Conservation (phyloP, 1,139 yeast species). For the Sugiyamaella novakii region DNA sequence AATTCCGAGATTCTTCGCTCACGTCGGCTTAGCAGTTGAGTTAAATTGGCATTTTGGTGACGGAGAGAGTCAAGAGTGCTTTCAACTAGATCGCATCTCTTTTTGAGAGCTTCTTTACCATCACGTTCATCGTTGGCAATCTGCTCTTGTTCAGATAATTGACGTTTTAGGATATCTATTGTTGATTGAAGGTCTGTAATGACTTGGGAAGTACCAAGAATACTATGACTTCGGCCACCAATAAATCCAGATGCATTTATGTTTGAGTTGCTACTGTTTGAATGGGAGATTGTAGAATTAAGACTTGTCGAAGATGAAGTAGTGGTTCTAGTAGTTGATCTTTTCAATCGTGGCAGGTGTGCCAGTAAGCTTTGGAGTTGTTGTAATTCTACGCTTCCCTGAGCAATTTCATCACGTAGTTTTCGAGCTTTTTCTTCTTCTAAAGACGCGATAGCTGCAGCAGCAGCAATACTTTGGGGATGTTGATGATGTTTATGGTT, state of each 20-base stretch:
- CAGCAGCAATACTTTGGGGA: constrained; percentile 5
- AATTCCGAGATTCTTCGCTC: constrained; percentile 36
- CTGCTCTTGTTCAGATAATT: constrained; percentile 34
- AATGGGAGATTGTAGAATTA: constrained; percentile 1
- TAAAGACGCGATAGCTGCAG: constrained; percentile 9
- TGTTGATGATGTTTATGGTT: background rate
- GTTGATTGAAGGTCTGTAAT: constrained; percentile 35
- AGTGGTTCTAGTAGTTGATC: constrained; percentile 18
- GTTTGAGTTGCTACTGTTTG: background rate
- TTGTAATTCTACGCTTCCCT: constrained; percentile 30
- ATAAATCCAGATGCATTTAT: constrained; percentile 8
- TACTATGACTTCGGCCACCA: constrained; percentile 5
- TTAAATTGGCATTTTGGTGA: constrained; percentile 37
- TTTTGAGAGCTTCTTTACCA: constrained; percentile 32
- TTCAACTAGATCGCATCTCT: constrained; percentile 34
- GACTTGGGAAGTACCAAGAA: constrained; percentile 30
- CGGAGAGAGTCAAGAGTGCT: constrained; percentile 33
- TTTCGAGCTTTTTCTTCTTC: constrained; percentile 31
- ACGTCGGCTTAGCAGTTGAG: constrained; percentile 33
- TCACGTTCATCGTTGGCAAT: constrained; percentile 32
- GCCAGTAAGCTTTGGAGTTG: constrained; percentile 31
- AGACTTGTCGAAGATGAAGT: constrained; percentile 14
- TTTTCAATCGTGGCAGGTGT: constrained; percentile 27
- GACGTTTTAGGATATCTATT: constrained; percentile 34
- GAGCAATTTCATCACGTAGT: constrained; percentile 33